These are phyloP conservation scores for Vittaforma corneae DNA, from an alignment of 371 early-diverging fungal species.

Conservation along the genomic window DNA sequence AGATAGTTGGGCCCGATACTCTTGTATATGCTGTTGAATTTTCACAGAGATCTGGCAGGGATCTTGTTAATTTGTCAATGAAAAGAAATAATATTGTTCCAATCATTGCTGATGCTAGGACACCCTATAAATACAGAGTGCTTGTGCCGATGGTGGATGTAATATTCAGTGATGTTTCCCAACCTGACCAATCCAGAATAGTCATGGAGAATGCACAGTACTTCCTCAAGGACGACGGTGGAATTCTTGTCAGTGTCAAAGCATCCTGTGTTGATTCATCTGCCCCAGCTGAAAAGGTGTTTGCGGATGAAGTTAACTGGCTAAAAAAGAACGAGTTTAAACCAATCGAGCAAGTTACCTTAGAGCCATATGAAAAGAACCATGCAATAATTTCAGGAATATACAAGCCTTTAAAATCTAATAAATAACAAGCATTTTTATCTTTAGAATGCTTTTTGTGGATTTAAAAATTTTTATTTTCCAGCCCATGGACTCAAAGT, in stretches of 20 bases:
- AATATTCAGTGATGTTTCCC: conserved; percentile 98
- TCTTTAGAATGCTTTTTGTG: neutral
- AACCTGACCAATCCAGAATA: conserved; percentile 99
- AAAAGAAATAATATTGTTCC: conserved; percentile 99
- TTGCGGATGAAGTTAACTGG: conserved; percentile 97
- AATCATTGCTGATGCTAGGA: conserved; percentile 98
- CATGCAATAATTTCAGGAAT: conserved; percentile 64
- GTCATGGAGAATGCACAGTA: conserved; percentile 93
- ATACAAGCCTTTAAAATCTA: conserved; percentile 66
- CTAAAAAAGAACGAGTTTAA: conserved; percentile 91
- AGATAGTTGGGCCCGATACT: conserved; percentile 84
- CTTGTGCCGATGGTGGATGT: conserved; percentile 97
- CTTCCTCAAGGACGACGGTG: conserved; percentile 91
- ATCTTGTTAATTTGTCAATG: conserved; percentile 98
- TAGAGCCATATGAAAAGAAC: conserved; percentile 99
- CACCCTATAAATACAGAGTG: conserved; percentile 99
- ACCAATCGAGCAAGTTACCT: conserved; percentile 94
- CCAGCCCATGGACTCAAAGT: neutral
- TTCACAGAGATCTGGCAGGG: conserved; percentile 97
- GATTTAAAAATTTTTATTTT: neutral
- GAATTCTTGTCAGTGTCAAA: conserved; percentile 97
- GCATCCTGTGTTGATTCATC: conserved; percentile 99
- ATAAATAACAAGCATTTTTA: conserved; percentile 54
- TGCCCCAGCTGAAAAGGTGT: conserved; percentile 87
- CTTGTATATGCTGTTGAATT: conserved; percentile 97